Conservation (phyloP, 2,329 filamentous ascomycete genomes). For the Monascus ruber region DNA sequence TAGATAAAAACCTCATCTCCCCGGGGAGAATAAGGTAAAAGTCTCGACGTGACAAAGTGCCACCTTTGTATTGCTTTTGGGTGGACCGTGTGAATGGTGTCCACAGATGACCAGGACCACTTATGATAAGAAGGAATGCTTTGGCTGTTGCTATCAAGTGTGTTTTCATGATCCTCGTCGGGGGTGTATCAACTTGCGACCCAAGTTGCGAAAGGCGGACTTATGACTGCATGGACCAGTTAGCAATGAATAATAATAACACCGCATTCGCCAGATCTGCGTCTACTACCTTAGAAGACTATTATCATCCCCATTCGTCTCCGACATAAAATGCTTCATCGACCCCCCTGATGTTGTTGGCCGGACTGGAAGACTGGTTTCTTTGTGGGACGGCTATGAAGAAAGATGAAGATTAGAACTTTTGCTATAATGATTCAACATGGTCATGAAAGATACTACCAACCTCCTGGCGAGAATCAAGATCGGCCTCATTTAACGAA, state of each 20-base stretch:
- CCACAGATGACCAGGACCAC: too few species aligned
- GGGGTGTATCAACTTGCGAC: slow-evolving; percentile 24
- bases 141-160: neutral
- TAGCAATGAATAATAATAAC: neutral
- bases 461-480: slow-evolving; percentile 30
- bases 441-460: slow-evolving; percentile 3
- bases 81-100: too few species aligned
- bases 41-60: too few species aligned
- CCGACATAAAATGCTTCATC: slow-evolving; percentile 9
- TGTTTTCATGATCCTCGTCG: slow-evolving; percentile 7
- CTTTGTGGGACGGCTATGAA: slow-evolving; percentile 20
- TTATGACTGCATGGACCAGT: slow-evolving; percentile 13
- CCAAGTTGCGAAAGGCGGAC: slow-evolving; percentile 24
- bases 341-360: slow-evolving; percentile 20
- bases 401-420: neutral
- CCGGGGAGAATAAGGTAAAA: too few species aligned
- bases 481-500: slow-evolving; percentile 25
- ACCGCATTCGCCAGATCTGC: neutral
- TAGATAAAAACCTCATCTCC: too few species aligned
- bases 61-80: too few species aligned
- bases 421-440: too few species aligned
- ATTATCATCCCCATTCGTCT: slow-evolving; percentile 13
- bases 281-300: neutral
- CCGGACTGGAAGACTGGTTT: slow-evolving; percentile 19
- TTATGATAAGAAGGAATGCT: neutral